Percentiles rank a stretch among this genome's conserved stretches.
Conservation (phyloP, 177 flowering plant species). For the Vitis hybrid region DNA sequence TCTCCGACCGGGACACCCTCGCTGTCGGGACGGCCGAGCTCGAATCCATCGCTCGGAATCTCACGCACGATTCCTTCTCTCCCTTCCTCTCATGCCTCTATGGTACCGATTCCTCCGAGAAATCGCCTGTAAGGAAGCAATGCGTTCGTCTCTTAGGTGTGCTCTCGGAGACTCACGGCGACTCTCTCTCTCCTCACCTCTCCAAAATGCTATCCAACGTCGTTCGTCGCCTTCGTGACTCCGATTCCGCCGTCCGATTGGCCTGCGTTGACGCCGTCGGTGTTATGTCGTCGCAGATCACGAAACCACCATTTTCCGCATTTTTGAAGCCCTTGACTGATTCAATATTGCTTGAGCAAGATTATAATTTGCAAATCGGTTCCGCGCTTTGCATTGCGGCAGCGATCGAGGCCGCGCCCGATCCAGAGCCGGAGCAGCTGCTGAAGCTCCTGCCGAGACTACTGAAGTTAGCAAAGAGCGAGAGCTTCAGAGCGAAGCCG, state of each 20-base stretch:
- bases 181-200: conserved; percentile 47
- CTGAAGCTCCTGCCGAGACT: conserved; percentile 41
- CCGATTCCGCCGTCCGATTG: conserved; percentile 57
- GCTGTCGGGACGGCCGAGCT: conserved; percentile 53
- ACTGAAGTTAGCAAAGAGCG: conserved; percentile 41
- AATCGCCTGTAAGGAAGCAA: conserved; percentile 51
- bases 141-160: conserved; percentile 44
- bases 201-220: conserved; percentile 49
- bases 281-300: conserved; percentile 39
- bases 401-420: conserved; percentile 53
- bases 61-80: conserved; percentile 36
- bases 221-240: conserved; percentile 50
- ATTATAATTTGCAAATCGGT: conserved; percentile 52
- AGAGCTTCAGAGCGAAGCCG: conserved; percentile 57
- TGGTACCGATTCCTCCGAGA: conserved; percentile 42
- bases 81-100: conserved; percentile 52
- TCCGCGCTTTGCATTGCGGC: conserved; percentile 61
- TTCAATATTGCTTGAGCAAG: conserved; percentile 44
- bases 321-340: conserved; percentile 46
- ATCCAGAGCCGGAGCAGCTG: conserved; percentile 36
- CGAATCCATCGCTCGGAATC: conserved; percentile 40
- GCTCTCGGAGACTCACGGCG: conserved; percentile 45
- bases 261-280: conserved; percentile 50
- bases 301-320: conserved; percentile 35
- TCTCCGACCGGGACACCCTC: conserved; percentile 66